Evolutionary conservation across 2,329 filamentous ascomycete species (phyloP).

Genomic region (Aureobasidium sp.): DNA sequence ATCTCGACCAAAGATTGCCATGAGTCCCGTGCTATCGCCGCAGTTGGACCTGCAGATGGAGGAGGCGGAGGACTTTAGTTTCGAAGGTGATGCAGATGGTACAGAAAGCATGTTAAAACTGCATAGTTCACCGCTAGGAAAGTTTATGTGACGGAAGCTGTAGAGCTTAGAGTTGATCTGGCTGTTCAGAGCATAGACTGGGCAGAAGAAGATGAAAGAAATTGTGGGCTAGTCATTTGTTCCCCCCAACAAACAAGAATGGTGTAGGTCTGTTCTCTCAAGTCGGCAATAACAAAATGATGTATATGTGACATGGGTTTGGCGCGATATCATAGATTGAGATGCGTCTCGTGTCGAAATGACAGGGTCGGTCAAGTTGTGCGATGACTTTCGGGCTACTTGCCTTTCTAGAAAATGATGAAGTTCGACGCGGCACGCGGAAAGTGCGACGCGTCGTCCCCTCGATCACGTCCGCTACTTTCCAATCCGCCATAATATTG

Average conservation of each 20-base stretch:
- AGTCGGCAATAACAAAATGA: no score
- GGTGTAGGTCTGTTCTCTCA: no score
- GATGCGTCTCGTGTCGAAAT: neutral
- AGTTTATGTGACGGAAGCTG: neutral
- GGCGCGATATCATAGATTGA: no score
- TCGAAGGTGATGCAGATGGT: neutral
- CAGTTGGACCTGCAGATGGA: neutral
- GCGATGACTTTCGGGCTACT: neutral
- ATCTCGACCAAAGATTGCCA: conserved; percentile 71
- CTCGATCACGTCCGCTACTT: neutral
- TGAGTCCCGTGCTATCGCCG: conserved; percentile 51
- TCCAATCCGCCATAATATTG: neutral
- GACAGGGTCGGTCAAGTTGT: neutral
- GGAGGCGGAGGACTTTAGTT: neutral
- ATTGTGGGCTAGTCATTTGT: no score
- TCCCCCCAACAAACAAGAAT: no score
- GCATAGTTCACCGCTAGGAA: neutral
- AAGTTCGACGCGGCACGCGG: neutral
- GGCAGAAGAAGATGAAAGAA: no score
- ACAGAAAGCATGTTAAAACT: neutral
- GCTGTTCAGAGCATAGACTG: no score
- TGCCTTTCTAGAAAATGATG: neutral
- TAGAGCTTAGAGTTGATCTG: no score
- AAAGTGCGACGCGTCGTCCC: neutral
- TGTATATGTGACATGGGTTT: no score